Conservation (phyloP, 768 basidiomycete genomes). For the Porphyrellus cyaneotinctus region DNA sequence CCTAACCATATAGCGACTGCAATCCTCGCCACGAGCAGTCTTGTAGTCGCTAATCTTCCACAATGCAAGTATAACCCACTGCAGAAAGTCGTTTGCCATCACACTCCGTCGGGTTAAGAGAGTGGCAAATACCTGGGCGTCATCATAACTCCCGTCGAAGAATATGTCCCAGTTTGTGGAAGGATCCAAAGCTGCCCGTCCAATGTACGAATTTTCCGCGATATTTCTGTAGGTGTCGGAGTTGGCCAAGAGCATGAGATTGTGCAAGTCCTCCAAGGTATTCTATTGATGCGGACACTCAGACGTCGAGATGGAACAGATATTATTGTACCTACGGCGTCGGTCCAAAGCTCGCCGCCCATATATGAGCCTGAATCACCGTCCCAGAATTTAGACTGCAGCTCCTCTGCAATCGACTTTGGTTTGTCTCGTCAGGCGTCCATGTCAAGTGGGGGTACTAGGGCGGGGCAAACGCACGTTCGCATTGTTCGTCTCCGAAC, state of each 20-base stretch:
- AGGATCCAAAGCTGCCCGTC: constrained; percentile 38
- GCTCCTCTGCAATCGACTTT: constrained; percentile 24
- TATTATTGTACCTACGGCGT: constrained; percentile 38
- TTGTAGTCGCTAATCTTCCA: constrained; percentile 60
- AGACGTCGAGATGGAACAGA: background rate
- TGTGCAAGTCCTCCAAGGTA: constrained; percentile 53
- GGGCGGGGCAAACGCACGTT: constrained; percentile 4
- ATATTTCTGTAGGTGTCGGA: constrained; percentile 37
- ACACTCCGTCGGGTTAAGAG: background rate
- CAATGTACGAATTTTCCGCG: constrained; percentile 45
- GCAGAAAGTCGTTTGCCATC: background rate
- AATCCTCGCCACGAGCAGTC: constrained; percentile 32
- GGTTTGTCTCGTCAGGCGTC: background rate
- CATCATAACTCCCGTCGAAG: constrained; percentile 49
- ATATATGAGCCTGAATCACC: constrained; percentile 39
- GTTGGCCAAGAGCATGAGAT: constrained; percentile 51
- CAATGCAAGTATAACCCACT: constrained; percentile 56
- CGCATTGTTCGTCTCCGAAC: constrained; percentile 6
- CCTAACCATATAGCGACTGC: constrained; percentile 17
- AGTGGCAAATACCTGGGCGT: constrained; percentile 40
- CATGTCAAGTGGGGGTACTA: background rate
- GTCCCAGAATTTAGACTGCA: constrained; percentile 40
- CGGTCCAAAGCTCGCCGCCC: constrained; percentile 54
- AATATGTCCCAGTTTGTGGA: constrained; percentile 41
- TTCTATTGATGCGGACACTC: constrained; percentile 36